Base-by-base conservation (phyloP, 331 rosid species). In the Malus hybrid region DNA sequence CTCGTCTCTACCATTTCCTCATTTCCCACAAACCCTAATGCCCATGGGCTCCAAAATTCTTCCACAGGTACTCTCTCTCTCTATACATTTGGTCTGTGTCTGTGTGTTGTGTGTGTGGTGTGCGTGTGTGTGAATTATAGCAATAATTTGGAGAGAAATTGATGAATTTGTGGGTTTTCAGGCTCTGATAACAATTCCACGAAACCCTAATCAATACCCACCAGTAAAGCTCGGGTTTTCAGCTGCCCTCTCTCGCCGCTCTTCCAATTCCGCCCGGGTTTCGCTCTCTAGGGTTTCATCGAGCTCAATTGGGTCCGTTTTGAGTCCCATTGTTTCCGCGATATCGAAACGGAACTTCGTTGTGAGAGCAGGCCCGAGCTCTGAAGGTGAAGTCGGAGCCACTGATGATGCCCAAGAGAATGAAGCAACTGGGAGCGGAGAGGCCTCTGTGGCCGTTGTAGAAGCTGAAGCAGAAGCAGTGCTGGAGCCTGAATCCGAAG, bases 11-110 rank as follows among this genome's bases (percentile, higher is more conserved):
- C 75, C 69, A 31, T 71, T 75, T 63, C 67, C 61, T 9, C 73
- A 73, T 60, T 61, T 76, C 65, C 33, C 69, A 10, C 13, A 57
- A 79, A 56, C 74, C 81, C 80, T 64, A 69, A 28, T 54, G 27
- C 70, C 61, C 71, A 89, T 93, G 98, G 97, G 84, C 50, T 83
- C 96, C 73, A 93, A 84, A 77, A 81, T 91, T 77, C 84, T 88
- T 33, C 88, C 90, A 65, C 96, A 88, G 94, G 98, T 91, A 82
- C 59, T 81, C 50, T 11, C 50, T 44, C 50, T 39, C 46, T 48
- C 71, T 42, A 5, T 7, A 2, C 8, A 16, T 6, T n/a, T 5
- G 50, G 15, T 44, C 50, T 0, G 50, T 44, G 50, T 44, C 50
- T 44, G 50, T 44, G 48, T 39, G 10, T 46, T 0, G 29, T 28